A percentile compares a stretch with the other conserved stretches of the same genome.
Evolutionary conservation across 1,284 basidiomycete species (phyloP).

Genomic region (Phenoliferia sp.): DNA sequence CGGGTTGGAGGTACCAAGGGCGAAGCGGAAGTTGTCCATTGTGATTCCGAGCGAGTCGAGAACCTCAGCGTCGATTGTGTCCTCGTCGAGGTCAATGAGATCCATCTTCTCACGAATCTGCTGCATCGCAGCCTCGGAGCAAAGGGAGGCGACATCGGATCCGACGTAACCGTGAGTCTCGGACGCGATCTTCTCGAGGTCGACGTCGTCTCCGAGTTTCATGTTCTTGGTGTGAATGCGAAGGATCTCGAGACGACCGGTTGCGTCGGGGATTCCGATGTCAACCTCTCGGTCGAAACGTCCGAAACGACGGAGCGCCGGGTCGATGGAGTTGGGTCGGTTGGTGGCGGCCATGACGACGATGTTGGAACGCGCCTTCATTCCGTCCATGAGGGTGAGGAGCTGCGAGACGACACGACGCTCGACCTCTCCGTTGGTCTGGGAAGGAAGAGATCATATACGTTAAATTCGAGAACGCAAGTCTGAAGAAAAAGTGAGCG

Average conservation of each 20-base stretch:
- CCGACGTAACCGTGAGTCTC: conserved; percentile 99
- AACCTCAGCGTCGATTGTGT: conserved; percentile 95
- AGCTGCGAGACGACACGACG: conserved; percentile 97
- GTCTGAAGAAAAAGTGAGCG: conserved; percentile 28
- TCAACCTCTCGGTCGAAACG: conserved; percentile 99
- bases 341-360: conserved; percentile 99
- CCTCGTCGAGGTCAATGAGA: conserved; percentile 49
- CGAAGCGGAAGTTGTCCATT: conserved; percentile 98
- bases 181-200: conserved; percentile 96
- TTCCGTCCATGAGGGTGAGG: conserved; percentile 95
- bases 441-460: neutral
- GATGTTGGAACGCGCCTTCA: conserved; percentile 97
- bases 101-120: conserved; percentile 86
- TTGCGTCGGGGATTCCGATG: conserved; percentile 98
- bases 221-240: conserved; percentile 99
- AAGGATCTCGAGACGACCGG: conserved; percentile 94
- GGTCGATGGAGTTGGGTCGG: conserved; percentile 97
- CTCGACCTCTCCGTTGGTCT: conserved; percentile 99
- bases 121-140: conserved; percentile 97
- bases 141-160: conserved; percentile 92
- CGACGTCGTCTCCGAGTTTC: conserved; percentile 94
- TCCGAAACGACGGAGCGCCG: conserved; percentile 94
- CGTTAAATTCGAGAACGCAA: neutral
- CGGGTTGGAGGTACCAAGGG: conserved; percentile 89
- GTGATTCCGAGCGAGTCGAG: conserved; percentile 92